Conservation (phyloP, 2,329 filamentous ascomycete species). For the Epichloe bromicola region DNA sequence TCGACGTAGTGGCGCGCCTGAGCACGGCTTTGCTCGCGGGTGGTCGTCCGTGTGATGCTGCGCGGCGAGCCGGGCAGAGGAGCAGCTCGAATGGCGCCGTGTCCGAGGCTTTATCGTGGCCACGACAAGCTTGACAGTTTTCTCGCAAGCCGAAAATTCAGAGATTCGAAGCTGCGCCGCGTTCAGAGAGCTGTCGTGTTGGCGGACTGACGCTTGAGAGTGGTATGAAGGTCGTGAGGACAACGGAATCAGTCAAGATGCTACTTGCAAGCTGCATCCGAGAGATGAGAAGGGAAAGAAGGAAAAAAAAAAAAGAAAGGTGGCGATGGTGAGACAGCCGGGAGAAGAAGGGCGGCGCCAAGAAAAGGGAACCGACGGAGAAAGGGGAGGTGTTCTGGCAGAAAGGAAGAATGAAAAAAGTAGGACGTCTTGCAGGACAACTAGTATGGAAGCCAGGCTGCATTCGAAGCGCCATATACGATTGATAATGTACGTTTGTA, state of each 20-base stretch:
- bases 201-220: background rate
- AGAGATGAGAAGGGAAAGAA: background rate
- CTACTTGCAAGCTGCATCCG: background rate
- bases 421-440: background rate
- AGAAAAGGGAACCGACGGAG: constrained; percentile 1
- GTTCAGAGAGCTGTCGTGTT: background rate
- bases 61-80: background rate
- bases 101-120: background rate
- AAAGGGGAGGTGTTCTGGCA: background rate
- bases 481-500: background rate
- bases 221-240: background rate
- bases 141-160: background rate
- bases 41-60: constrained; percentile 4
- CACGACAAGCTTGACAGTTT: background rate
- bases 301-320: constrained; percentile 3
- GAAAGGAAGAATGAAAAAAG: background rate
- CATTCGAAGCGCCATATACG: background rate
- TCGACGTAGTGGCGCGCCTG: constrained; percentile 9
- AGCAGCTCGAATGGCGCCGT: background rate
- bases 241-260: background rate
- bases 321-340: constrained; percentile 7
- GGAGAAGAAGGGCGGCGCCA: constrained; percentile 4
- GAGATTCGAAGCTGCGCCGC: background rate
- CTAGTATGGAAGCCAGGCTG: background rate
- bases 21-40: constrained; percentile 3